Evolutionary conservation across 2,329 filamentous ascomycete genomes (phyloP).

Genomic region (Exophiala lecanii-corni): DNA sequence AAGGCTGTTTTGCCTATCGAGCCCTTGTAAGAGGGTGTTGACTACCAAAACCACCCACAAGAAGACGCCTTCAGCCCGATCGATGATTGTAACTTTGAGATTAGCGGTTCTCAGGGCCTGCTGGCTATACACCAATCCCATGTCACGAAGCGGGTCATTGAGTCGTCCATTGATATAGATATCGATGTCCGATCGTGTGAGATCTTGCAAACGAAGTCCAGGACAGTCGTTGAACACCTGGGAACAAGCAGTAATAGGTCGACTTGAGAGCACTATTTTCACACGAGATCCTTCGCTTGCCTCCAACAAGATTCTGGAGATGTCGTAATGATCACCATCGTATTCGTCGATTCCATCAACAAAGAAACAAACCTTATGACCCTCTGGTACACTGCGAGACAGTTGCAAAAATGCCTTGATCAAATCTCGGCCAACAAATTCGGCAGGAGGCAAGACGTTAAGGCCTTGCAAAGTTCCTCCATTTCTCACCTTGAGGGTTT

Average conservation of each 20-base stretch:
- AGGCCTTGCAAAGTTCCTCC: neutral
- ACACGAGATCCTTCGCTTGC: neutral
- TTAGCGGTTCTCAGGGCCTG: too few species aligned
- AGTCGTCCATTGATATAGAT: conserved; percentile 1
- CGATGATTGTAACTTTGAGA: neutral
- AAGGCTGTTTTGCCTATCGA: neutral
- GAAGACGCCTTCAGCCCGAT: conserved; percentile 4
- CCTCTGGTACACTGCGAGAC: neutral
- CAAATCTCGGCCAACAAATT: neutral
- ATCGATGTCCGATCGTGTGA: conserved; percentile 6
- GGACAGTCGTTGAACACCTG: neutral
- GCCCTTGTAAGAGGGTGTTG: conserved; percentile 1
- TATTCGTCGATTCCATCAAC: conserved; percentile 11
- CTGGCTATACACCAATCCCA: too few species aligned
- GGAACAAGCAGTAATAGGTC: conserved; percentile 2
- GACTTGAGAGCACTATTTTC: conserved; percentile 8
- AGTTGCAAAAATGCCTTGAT: neutral
- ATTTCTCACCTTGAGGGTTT: neutral
- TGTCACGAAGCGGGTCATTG: too few species aligned
- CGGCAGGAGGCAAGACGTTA: neutral
- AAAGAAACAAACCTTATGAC: conserved; percentile 6
- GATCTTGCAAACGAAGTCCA: conserved; percentile 5
- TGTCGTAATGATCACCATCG: conserved; percentile 5
- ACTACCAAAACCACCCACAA: conserved; percentile 6
- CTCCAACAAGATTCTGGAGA: conserved; percentile 1